Conservation (phyloP, 106 monocot species). For the Amphibolis antarctica region DNA sequence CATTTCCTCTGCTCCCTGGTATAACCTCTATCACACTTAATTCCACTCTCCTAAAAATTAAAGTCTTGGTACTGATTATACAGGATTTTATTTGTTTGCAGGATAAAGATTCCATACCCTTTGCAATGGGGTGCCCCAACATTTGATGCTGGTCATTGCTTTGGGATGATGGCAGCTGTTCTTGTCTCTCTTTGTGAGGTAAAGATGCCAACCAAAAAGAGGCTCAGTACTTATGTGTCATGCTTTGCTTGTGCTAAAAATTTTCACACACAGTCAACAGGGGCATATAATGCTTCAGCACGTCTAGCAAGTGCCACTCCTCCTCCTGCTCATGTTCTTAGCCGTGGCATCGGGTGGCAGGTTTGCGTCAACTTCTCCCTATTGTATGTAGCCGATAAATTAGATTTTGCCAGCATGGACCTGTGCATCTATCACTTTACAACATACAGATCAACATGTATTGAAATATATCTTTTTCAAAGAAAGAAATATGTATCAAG, state of each 20-base stretch:
- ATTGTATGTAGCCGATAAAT: no score
- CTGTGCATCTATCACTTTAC: not conserved
- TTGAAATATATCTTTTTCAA: no score
- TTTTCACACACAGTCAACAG: constrained; percentile 93
- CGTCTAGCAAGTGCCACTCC: constrained; percentile 95
- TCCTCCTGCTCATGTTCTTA: constrained; percentile 92
- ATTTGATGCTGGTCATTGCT: constrained; percentile 79
- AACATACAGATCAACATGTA: not conserved
- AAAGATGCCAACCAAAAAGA: no score
- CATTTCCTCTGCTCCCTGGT: constrained; percentile 95
- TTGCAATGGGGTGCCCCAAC: constrained; percentile 96
- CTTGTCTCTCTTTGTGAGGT: constrained; percentile 87
- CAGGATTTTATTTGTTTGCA: constrained; percentile 4
- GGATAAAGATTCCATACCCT: constrained; percentile 92
- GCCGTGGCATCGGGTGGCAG: constrained; percentile 99
- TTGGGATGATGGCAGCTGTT: constrained; percentile 98
- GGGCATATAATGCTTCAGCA: constrained; percentile 86
- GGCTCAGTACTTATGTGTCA: no score
- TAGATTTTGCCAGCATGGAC: no score
- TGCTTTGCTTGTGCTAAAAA: no score
- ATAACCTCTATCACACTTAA: not conserved
- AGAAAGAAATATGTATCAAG: no score
- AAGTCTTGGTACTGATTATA: not conserved
- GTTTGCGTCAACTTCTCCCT: constrained; percentile 13
- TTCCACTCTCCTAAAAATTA: not conserved